These are phyloP conservation scores for Cucurbita maxima DNA, from an alignment of 306 rosid species.

Conservation along the genomic window DNA sequence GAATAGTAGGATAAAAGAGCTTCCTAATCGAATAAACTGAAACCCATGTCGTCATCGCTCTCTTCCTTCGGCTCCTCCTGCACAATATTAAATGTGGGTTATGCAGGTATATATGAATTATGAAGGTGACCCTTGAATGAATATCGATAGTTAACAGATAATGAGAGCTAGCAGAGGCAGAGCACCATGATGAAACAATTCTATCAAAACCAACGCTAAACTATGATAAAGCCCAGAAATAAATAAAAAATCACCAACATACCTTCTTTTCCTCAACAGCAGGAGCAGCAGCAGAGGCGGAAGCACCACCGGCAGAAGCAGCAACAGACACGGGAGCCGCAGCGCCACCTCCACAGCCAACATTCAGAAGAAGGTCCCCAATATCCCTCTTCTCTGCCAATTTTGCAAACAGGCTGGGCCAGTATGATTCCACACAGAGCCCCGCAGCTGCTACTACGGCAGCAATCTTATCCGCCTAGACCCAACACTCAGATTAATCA, in stretches of 20 bases:
- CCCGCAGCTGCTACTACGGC: slow-evolving; percentile 39
- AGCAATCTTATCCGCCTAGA: slow-evolving; percentile 55
- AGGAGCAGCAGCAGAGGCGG: slow-evolving; percentile 30
- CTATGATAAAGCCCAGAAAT: too few species aligned
- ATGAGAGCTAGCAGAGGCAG: neutral
- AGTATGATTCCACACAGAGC: slow-evolving; percentile 40
- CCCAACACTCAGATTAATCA: neutral
- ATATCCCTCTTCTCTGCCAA: slow-evolving; percentile 50
- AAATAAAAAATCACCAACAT: neutral
- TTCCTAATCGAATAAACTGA: slow-evolving; percentile 1
- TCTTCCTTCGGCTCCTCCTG: slow-evolving; percentile 8
- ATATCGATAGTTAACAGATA: neutral
- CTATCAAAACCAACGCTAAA: too few species aligned
- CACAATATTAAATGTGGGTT: neutral
- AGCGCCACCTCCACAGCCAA: slow-evolving; percentile 31
- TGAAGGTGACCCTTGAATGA: neutral
- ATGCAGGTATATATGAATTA: too few species aligned
- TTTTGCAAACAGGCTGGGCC: slow-evolving; percentile 59
- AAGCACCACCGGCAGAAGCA: slow-evolving; percentile 18
- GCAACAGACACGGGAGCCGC: slow-evolving; percentile 30
- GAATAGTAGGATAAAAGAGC: neutral
- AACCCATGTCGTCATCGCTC: slow-evolving; percentile 9
- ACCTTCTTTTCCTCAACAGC: slow-evolving; percentile 62
- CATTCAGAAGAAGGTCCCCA: slow-evolving; percentile 45
- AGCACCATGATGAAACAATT: neutral